phyloP scores from a whole-genome alignment of 164 flowering plant genomes.

The Vitis labrusca region DNA sequence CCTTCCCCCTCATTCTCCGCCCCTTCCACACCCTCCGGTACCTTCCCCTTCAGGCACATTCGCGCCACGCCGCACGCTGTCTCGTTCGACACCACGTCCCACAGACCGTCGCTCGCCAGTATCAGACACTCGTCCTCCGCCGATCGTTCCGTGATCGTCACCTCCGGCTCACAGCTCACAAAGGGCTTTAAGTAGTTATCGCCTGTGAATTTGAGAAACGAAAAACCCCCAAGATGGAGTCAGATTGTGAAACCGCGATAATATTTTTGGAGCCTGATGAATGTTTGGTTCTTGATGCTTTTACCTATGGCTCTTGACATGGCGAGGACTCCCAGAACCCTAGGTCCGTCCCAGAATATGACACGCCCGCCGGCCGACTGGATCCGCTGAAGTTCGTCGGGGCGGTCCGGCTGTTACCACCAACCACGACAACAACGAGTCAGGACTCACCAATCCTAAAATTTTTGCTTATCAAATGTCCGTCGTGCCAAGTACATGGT shows the following conservation, averaged over 20 bases:
- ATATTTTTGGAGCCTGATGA: too few relatives aligned
- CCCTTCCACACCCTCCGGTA: background rate
- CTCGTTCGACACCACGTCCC: slow-evolving; percentile 73
- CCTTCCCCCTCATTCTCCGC: background rate
- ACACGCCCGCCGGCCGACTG: slow-evolving; percentile 79
- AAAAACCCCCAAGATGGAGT: too few relatives aligned
- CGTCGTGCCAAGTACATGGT: background rate
- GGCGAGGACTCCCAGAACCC: slow-evolving; percentile 84
- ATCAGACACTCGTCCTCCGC: slow-evolving; percentile 59
- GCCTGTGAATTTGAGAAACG: slow-evolving; percentile 21
- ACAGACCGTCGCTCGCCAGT: slow-evolving; percentile 65
- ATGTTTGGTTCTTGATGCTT: background rate
- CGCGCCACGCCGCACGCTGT: slow-evolving; percentile 59
- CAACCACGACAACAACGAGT: background rate
- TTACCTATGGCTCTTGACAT: slow-evolving; percentile 90
- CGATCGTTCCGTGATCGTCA: slow-evolving; percentile 46
- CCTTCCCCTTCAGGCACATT: slow-evolving; percentile 47
- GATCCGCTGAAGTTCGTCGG: slow-evolving; percentile 73
- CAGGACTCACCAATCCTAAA: background rate
- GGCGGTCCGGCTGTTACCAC: slow-evolving; percentile 70
- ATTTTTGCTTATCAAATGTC: background rate
- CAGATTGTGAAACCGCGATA: too few relatives aligned
- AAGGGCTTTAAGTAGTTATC: slow-evolving; percentile 69
- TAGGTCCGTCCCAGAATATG: slow-evolving; percentile 77
- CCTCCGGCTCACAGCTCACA: slow-evolving; percentile 65